Base-by-base conservation (phyloP, 768 basidiomycete species). In the Imleria badia region DNA sequence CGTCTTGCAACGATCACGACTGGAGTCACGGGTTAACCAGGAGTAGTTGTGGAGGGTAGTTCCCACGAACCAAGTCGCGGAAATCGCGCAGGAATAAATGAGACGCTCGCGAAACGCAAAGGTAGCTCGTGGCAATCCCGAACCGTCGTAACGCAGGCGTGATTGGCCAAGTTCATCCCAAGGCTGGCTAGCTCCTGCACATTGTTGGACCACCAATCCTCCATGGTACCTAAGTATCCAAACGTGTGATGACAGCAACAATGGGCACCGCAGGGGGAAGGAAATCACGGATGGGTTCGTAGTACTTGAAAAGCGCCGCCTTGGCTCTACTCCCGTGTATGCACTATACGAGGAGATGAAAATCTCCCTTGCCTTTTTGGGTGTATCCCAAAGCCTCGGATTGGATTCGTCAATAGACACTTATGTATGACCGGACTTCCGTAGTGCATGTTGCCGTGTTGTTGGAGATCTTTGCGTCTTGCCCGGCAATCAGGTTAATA, bases 391-490 rank as follows among this genome's bases (percentile, higher is more conserved):
- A 8, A 55, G 43, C 23, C 39, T 51, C 15, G 55, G 29, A 14
- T 45, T 54, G 13, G 38, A 45, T 11, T 61, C 60, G 23, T 53
- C 65, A 10, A 67, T 50, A 17, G 44, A 6, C 26, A 26, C 26
- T 26, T 26, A n/a, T 26, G 26, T 4, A 4, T 26, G 26, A 26
- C 33, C 43, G 36, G 15, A 36, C 20, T 33, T 41, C 19, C 12
- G 47, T 30, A 15, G 67, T 69, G 47, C 65, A 61, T 20, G 59
- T 50, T 5, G 26, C 7, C n/a, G 67, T 43, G 40, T 66, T 65
- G 38, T 55, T 58, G 30, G 65, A 67, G 14, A 59, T 58, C 12
- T 48, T 45, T 29, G 65, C 57, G 26, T 61, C 30, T 42, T 19
- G 34, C 1, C 58, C 55, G 0, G 57, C 13, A 34, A 64, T 56